A percentile compares a stretch with the other conserved stretches of the same genome.
These are phyloP conservation scores for Ilex paraguariensis DNA, from an alignment of 305 asterid species.

Conservation along the genomic window DNA sequence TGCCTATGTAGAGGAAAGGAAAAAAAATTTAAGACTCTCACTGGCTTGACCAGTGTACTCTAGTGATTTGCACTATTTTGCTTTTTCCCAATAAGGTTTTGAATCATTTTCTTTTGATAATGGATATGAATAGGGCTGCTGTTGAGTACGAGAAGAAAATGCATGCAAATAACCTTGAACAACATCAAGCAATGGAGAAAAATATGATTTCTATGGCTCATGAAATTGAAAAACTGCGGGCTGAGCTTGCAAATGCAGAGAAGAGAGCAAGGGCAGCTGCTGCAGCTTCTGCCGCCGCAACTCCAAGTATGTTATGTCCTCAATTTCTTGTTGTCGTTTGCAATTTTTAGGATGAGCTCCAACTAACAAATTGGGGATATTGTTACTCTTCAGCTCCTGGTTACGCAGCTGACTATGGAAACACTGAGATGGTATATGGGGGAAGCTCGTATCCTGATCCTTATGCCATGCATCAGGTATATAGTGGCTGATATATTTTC, in stretches of 20 bases:
- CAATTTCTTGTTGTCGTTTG: background rate
- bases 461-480: slow-evolving; percentile 52
- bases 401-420: slow-evolving; percentile 30
- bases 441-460: slow-evolving; percentile 28
- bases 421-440: slow-evolving; percentile 39
- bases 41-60: no score
- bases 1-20: no score
- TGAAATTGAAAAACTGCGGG: slow-evolving; percentile 59
- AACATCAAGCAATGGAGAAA: slow-evolving; percentile 67
- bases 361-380: background rate
- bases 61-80: no score
- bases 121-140: slow-evolving; percentile 55
- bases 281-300: slow-evolving; percentile 31
- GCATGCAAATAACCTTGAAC: slow-evolving; percentile 42
- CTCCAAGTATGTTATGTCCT: slow-evolving; percentile 34
- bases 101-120: slow-evolving; percentile 12
- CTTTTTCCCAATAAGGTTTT: no score
- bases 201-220: slow-evolving; percentile 46
- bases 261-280: slow-evolving; percentile 48
- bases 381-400: slow-evolving; percentile 36
- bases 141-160: slow-evolving; percentile 73
- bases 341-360: background rate
- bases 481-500: slow-evolving; percentile 4
- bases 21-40: no score
- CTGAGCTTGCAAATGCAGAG: slow-evolving; percentile 67